Percentiles rank a stretch among this genome's conserved stretches.
Conservation (phyloP, 1,139 yeast genomes). For the Yamadazyma aaseri region DNA sequence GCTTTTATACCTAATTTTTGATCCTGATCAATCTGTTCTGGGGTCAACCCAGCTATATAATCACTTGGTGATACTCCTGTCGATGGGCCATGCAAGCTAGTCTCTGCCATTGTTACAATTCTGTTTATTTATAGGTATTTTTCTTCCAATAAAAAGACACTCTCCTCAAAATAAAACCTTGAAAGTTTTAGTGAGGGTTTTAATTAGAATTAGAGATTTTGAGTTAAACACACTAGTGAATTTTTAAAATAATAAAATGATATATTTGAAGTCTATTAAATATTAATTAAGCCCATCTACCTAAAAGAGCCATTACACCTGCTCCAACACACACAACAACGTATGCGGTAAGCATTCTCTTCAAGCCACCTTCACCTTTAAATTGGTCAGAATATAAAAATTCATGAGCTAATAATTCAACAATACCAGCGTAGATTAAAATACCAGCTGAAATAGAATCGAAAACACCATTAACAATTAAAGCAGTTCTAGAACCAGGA, state of each 20-base stretch:
- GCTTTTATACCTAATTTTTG: conserved; percentile 72
- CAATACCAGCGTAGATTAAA: conserved; percentile 78
- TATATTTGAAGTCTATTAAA: not conserved
- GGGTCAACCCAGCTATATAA: conserved; percentile 41
- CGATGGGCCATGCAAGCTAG: conserved; percentile 16
- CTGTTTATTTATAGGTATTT: no score
- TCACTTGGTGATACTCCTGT: conserved; percentile 32
- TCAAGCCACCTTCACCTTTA: conserved; percentile 48
- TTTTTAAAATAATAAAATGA: not conserved
- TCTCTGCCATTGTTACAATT: conserved; percentile 7
- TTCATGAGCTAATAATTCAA: conserved; percentile 87
- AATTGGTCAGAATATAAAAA: conserved; percentile 69
- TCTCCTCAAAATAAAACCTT: no score
- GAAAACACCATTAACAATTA: conserved; percentile 73
- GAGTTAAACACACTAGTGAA: no score
- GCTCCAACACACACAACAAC: conserved; percentile 63
- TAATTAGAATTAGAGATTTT: no score
- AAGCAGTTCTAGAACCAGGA: conserved; percentile 59
- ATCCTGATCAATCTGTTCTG: conserved; percentile 51
- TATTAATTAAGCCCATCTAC: conserved; percentile 72
- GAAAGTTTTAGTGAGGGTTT: no score
- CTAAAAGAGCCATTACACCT: conserved; percentile 81
- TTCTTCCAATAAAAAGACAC: no score
- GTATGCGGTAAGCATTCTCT: conserved; percentile 38
- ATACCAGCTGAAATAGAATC: conserved; percentile 87